A percentile compares a stretch with the other conserved stretches of the same genome.
Evolutionary conservation across 306 rosid genomes (phyloP).

Genomic region (Cucurbita maxima): DNA sequence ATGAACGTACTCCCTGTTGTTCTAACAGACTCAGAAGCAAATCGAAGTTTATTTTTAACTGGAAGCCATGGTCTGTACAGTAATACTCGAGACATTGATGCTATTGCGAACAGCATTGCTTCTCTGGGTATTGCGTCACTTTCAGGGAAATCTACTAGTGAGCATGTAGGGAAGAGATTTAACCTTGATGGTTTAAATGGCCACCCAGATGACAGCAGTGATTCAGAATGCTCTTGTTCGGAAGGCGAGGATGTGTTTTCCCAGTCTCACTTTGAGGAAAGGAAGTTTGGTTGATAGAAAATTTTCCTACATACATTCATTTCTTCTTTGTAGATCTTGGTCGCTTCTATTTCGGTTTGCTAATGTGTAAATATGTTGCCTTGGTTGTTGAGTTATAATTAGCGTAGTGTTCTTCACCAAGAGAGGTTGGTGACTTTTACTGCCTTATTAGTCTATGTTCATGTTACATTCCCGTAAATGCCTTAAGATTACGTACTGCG

Average conservation of each 20-base stretch:
- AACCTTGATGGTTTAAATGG: constrained; percentile 10
- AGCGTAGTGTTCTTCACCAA: not conserved
- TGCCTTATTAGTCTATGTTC: not conserved
- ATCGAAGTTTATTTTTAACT: constrained; percentile 36
- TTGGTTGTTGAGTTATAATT: not conserved
- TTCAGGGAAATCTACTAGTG: constrained; percentile 36
- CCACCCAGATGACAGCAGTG: constrained; percentile 22
- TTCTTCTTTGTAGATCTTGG: constrained; percentile 5
- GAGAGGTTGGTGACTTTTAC: not conserved
- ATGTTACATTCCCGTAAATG: not conserved
- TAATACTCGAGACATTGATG: constrained; percentile 54
- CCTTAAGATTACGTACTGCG: not conserved
- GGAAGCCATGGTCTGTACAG: constrained; percentile 77
- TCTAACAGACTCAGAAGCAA: constrained; percentile 38
- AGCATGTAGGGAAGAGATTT: constrained; percentile 8
- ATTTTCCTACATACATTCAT: not conserved
- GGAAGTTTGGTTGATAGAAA: constrained; percentile 6
- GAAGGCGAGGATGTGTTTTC: constrained; percentile 18
- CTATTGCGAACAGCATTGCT: constrained; percentile 63
- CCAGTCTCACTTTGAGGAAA: constrained; percentile 1
- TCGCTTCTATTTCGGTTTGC: not conserved
- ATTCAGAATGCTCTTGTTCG: constrained; percentile 22
- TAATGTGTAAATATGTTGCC: not conserved
- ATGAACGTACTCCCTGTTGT: constrained; percentile 57
- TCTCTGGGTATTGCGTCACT: constrained; percentile 73